Evolutionary conservation across 2,329 filamentous ascomycete genomes (phyloP).

Genomic region (Penicillium sp.): DNA sequence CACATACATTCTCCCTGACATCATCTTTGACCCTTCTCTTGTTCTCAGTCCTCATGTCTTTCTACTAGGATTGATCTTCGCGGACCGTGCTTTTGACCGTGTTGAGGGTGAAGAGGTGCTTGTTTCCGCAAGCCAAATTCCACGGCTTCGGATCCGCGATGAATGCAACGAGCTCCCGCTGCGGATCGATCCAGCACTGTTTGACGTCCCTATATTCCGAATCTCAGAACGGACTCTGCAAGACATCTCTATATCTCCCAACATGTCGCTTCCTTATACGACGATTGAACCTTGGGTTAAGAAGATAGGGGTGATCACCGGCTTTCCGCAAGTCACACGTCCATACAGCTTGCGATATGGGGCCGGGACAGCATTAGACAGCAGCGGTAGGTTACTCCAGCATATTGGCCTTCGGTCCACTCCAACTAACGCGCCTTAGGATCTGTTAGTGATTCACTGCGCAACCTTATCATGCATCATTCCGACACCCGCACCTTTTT

Average conservation of each 20-base stretch:
- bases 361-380: constrained; percentile 5
- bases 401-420: neutral
- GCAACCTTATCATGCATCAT: constrained; percentile 13
- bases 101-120: neutral
- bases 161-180: neutral
- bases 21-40: neutral
- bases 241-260: neutral
- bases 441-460: neutral
- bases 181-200: neutral
- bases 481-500: constrained; percentile 15
- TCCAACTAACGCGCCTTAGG: neutral
- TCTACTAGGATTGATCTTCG: neutral
- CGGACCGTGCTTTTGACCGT: neutral
- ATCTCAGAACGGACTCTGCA: neutral
- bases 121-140: neutral
- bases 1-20: neutral
- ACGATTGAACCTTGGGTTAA: neutral
- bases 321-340: neutral
- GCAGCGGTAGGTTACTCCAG: constrained; percentile 1
- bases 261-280: neutral
- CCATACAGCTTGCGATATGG: neutral
- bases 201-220: neutral
- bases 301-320: neutral
- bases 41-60: neutral
- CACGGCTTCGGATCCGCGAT: neutral